Base-by-base conservation (phyloP, 176 grass and related monocot species). In the Oryza coarctata region DNA sequence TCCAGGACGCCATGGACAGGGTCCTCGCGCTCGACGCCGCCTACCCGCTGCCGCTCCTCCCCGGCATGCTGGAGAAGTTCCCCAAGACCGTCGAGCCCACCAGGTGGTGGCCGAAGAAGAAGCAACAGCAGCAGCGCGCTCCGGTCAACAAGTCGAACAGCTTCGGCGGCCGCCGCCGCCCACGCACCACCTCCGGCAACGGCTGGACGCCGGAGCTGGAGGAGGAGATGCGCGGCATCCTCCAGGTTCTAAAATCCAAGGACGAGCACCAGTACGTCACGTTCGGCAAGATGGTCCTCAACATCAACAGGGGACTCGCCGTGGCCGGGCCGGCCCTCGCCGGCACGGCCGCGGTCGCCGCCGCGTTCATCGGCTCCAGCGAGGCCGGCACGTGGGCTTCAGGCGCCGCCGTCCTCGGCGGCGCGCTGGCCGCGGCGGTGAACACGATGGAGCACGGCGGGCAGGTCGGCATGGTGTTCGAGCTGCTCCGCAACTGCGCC, bases 381-480 rank as follows among this genome's bases (percentile, higher is more conserved):
- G 87, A 75, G 3, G 33, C 11, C 0, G 86, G 90, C 0, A 8
- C 69, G 5, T 78, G 68, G 83, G 81, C 84, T 0, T 22, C 78
- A 11, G 44, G 80, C 3, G 67, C 12, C 0, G 43, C 73, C 1
- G 90, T 62, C 0, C 12, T 80, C 0, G 66, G 75, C 33, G 83
- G 86, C 35, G 86, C 83, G 6, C 28, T 92, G 30, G 90, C 86
- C 7, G 79, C 86, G 0, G 80, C 64, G 4, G 76, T 43, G 61
- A 89, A 92, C 81, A 92, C 87, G n/a, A 11, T 87, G 25, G 90
- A 92, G 76, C 87, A 92, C 35, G 87, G 83, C 0, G 87, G 76
- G 14, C 84, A 92, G 83, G 68, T 89, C 7, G 91, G 91, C 31
- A 92, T 92, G 91, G 35, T 92, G 77, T 92, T 92, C 80, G 91